These are phyloP conservation scores for Angomonas deanei DNA, from an alignment of 208 protist genomes.

Conservation along the genomic window DNA sequence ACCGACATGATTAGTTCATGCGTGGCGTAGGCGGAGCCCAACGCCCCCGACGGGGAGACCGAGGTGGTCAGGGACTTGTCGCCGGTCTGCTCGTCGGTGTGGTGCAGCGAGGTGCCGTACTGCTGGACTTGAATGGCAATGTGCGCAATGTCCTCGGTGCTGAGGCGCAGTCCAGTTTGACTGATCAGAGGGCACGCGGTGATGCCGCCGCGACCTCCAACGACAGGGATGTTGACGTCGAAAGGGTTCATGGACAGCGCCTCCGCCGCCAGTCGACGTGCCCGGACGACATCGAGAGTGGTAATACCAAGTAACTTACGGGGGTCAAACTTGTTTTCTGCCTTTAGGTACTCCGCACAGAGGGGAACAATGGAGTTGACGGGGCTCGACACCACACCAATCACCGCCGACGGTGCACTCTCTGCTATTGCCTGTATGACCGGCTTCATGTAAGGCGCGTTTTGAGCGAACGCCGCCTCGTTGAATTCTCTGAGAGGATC, in stretches of 20 bases:
- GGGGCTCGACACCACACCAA: slow-evolving; percentile 89
- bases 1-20: slow-evolving; percentile 62
- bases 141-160: slow-evolving; percentile 41
- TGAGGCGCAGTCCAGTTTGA: slow-evolving; percentile 60
- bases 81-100: slow-evolving; percentile 4
- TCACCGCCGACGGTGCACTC: slow-evolving; percentile 57
- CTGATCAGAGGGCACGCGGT: slow-evolving; percentile 90
- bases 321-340: slow-evolving; percentile 63
- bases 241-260: slow-evolving; percentile 67
- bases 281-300: slow-evolving; percentile 87
- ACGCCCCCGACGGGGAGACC: slow-evolving; percentile 25
- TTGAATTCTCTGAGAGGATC: slow-evolving; percentile 88
- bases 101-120: slow-evolving; percentile 31
- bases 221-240: slow-evolving; percentile 85
- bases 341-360: slow-evolving; percentile 82
- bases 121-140: slow-evolving; percentile 57
- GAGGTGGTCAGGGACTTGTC: slow-evolving; percentile 23
- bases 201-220: slow-evolving; percentile 90
- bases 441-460: slow-evolving; percentile 62
- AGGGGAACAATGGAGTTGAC: slow-evolving; percentile 93
- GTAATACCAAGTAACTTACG: slow-evolving; percentile 90
- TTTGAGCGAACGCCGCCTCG: slow-evolving; percentile 81
- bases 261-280: slow-evolving; percentile 48
- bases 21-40: slow-evolving; percentile 58
- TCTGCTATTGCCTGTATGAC: slow-evolving; percentile 73